Percentiles rank a stretch among this genome's conserved stretches.
These are phyloP conservation scores for Candida silvatica DNA, from an alignment of 805 yeast genomes.

Conservation along the genomic window DNA sequence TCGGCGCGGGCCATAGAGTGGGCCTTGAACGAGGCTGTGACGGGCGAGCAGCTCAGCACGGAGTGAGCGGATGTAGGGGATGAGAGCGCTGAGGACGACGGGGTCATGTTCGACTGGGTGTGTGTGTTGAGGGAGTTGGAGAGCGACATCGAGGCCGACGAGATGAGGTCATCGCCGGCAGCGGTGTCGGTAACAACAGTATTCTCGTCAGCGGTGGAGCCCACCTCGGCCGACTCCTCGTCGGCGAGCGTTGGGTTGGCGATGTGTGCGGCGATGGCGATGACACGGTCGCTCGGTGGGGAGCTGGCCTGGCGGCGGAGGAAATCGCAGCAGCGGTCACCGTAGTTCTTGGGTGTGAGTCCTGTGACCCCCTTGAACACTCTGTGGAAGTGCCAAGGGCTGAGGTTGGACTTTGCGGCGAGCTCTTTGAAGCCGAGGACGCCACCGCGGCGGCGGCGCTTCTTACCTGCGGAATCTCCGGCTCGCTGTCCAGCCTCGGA, in stretches of 20 bases:
- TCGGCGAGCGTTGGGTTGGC: constrained; percentile 24
- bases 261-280: constrained; percentile 23
- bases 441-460: constrained; percentile 64
- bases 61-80: not conserved
- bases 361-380: constrained; percentile 84
- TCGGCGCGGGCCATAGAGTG: not conserved
- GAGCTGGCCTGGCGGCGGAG: constrained; percentile 28
- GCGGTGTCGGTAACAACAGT: not conserved
- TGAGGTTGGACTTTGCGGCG: constrained; percentile 73
- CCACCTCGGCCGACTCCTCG: too few species aligned
- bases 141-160: not conserved
- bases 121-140: not conserved
- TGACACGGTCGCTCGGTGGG: constrained; percentile 8
- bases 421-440: constrained; percentile 79
- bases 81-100: not conserved
- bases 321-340: constrained; percentile 70
- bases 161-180: not conserved
- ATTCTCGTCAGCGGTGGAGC: too few species aligned
- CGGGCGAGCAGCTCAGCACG: not conserved
- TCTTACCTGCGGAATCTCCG: constrained; percentile 21
- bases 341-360: constrained; percentile 81
- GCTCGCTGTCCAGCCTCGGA: too few species aligned
- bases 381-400: constrained; percentile 92
- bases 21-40: not conserved
- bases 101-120: too few species aligned